Base-by-base conservation (phyloP, 176 grass and related monocot genomes). In the Oryza meridionalis region DNA sequence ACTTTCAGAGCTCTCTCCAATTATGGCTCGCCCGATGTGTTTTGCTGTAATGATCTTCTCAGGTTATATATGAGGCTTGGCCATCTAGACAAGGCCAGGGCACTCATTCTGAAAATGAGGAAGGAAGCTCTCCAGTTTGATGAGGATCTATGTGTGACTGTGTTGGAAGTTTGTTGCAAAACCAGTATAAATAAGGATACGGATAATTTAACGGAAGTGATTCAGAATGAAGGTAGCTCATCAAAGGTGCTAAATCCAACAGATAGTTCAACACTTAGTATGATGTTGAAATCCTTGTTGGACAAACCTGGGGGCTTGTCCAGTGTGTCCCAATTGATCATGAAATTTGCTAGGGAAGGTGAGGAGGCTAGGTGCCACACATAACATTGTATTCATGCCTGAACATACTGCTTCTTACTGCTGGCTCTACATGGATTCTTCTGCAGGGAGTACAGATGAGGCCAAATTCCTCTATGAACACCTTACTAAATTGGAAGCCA, bases 141-240 rank as follows among this genome's bases (percentile, higher is more conserved):
- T 76, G 89, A 90, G 78, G 75, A 82, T 27, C 90, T 98, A 72
- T 98, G 75, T 90, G 87, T 78, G 81, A 93, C 90, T 70, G 88
- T 90, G 37, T 77, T 95, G 65, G 85, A 98, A 88, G 88, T 98
- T 85, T 93, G 89, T 50, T 95, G 90, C 73, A 95, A 80, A 88
- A 86, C 77, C 6, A 44, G 70, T 47, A 88, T 88, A 84, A 67
- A 87, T 26, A 74, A 88, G 6, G 87, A 87, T 11, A 84, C 88
- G 38, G 91, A 95, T 59, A 86, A 79, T 29, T 70, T 95, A 82
- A 33, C 90, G 61, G 70, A 86, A 85, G 42, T 76, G 83, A 53
- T 93, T 73, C 77, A 69, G 83, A 84, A 87, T 90, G 73, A 90
- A 77, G 77, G 84, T 58, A 74, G 77, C 50, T 82, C 86, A 25